Conservation (phyloP, 805 yeast genomes). For the Candida coquimbonensis region DNA sequence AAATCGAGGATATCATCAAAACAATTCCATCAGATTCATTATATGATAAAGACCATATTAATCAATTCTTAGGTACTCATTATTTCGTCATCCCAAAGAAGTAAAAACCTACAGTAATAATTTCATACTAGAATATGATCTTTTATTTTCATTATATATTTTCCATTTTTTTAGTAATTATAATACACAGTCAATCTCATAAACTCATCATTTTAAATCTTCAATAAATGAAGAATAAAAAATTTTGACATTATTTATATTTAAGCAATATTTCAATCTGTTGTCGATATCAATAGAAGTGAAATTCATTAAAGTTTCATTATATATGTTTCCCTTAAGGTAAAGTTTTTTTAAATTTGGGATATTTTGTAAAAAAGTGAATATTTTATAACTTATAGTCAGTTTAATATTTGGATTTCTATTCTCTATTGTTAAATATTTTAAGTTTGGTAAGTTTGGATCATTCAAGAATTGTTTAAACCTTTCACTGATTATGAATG, state of each 20-base stretch:
- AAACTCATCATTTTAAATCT: too few relatives aligned
- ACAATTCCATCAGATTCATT: constrained; percentile 5
- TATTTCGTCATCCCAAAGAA: constrained; percentile 12
- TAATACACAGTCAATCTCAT: too few relatives aligned
- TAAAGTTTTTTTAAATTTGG: constrained; percentile 24
- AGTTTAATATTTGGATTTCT: constrained; percentile 20
- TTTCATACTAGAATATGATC: too few relatives aligned
- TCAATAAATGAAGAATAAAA: constrained; percentile 27
- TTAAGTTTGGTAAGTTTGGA: constrained; percentile 22
- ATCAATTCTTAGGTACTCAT: constrained; percentile 19
- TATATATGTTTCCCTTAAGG: constrained; percentile 27
- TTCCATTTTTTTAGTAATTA: background rate
- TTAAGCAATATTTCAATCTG: constrained; percentile 20
- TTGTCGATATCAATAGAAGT: constrained; percentile 23
- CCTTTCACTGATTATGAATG: constrained; percentile 29
- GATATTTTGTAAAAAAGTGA: constrained; percentile 26
- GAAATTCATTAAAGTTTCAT: constrained; percentile 26
- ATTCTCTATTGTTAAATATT: constrained; percentile 24
- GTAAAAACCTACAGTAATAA: background rate
- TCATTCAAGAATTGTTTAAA: constrained; percentile 25
- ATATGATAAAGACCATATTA: constrained; percentile 6
- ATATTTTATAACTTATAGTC: constrained; percentile 26
- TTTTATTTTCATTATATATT: background rate
- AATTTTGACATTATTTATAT: constrained; percentile 26
- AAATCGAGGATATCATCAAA: constrained; percentile 26